Evolutionary conservation across 2,329 filamentous ascomycete genomes (phyloP), one percentile per base, ranked within the genome.

Genomic region (Penicillium oxalicum): DNA sequence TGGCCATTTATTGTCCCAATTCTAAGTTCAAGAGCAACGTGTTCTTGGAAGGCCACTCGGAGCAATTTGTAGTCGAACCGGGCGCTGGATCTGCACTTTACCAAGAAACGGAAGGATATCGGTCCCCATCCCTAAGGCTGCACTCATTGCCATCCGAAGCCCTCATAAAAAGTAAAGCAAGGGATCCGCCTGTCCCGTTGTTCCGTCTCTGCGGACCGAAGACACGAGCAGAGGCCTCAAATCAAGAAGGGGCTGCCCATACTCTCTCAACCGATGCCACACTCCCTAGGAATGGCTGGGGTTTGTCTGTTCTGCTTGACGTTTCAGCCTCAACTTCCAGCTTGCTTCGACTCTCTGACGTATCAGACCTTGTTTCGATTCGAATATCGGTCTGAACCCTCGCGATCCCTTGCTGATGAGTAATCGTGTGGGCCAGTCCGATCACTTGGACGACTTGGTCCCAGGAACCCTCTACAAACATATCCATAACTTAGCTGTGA

Each of bases 331-430:
- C 24, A 25, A 27, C 12, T 39, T 41, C 29, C 18, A 43, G 42
- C 12, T 9, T 27, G 34, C 29, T 2, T 34, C 43, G 24, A 18
- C 18, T 18, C 18, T 11, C 12, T 36, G 29, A 38, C 9, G 39
- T n/a, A 13, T 74, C 74, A 63, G 60, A 84, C 83, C 83, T 81
- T 11, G 85, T 86, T 1, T 88, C 88, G 24, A 91, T 82, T 18
- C 89, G 77, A 72, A 95, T 88, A 59, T 91, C 89, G 5, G 83
- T 87, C 74, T 95, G 90, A 36, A 95, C 85, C 50, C 90, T 76
- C 48, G 84, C 74, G n/a, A 87, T 81, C 25, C 87, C 88, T 45
- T 80, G 77, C 51, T 80, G 71, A 63, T 93, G 88, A 25, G 93
- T 79, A 45, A 87, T 74, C 1, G 77, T 77, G 68, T 93, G 88